Evolutionary conservation across 176 grass and related monocot genomes (phyloP), one percentile per base, ranked within the genome.

Genomic region (Chrysopogon serrulatus): DNA sequence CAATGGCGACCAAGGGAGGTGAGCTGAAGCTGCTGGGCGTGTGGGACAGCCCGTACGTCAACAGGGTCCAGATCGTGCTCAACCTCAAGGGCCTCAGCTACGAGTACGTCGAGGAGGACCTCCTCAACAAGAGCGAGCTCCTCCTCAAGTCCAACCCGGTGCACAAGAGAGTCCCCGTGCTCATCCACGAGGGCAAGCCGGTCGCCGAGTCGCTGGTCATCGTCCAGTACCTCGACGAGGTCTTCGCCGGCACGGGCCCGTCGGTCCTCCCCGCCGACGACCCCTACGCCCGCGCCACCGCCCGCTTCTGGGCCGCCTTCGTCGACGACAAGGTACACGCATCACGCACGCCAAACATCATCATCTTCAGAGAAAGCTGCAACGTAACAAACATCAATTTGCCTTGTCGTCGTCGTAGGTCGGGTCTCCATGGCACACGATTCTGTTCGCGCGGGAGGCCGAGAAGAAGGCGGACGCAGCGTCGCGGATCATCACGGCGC

Each of bases 211-310:
- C 91, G 2, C 69, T 72, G 66, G 27, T 93, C 72, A 91, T 97
- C 53, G 11, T 96, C 0, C 59, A 93, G 78, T 96, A 96, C 73
- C 43, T 96, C 47, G 91, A 96, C 6, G 94, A 96, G 69, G 90
- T 27, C 14, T 91, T 82, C 54, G 8, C 24, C 32, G 2, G 34
- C 24, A 44, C 26, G 9, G 33, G 78, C 32, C 78, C 73, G 6
- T 30, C 76, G 4, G 0, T 97, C 62, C 81, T 97, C 51, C 91
- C 91, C 12, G 16, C 44, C 13, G 89, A 87, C 13, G 89, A 87
- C 79, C 78, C 86, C 0, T 66, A 73, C 42, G 51, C 77, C 21
- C 86, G 93, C 33, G 83, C 87, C 73, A 74, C 71, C 37, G 83
- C 88, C 39, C 81, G 88, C 23, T 95, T 95, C 65, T 95, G 88